Base-by-base conservation (phyloP, 148 eudicot genomes). In the Cornus florida region DNA sequence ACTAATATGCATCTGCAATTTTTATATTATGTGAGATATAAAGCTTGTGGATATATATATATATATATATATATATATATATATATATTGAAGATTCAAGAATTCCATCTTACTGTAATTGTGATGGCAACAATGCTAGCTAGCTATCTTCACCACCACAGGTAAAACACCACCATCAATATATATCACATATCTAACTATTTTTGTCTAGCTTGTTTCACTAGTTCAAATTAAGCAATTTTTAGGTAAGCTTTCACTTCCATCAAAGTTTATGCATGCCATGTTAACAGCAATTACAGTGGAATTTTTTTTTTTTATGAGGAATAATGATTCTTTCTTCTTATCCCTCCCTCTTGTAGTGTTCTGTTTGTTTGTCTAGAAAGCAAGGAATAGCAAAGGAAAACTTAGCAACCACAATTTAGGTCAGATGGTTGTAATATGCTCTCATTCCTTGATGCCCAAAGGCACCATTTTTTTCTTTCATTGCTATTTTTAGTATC, bases 131-230 rank as follows among this genome's bases (percentile, higher is more conserved):
- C 38, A 35, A 0, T 31, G 46, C 16, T 66, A 69, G 28, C n/a
- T 56, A 19, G 19, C 7, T 20, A 43, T 65, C 79, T 39, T 48
- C 32, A 67, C 13, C 2, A 59, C 28, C 71, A 76, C 43, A 24
- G 12, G 19, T 67, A 59, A 33, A 31, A 19, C 69, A 67, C 72
- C 56, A 67, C 64, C 67, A 41, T 24, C 71, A 28, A 65, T 32
- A 16, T 79, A 65, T 32, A 16, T 79, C 82, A 46, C 66, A 48
- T 73, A 53, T 77, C 82, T 73, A 73, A 73, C 56, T 73, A 53
- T 60, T 46, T 76, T 66, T 32, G 31, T 65, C 43, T n/a, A n/a
- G n/a, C n/a, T 46, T 5, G 38, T 76, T 48, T 43, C 46, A 67
- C 72, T 67, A 76, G 41, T 67, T 46, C 79, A 46, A 43, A 24